These are phyloP conservation scores for Dictyophora rubrovolvata DNA, from an alignment of 768 basidiomycete species.

Conservation along the genomic window DNA sequence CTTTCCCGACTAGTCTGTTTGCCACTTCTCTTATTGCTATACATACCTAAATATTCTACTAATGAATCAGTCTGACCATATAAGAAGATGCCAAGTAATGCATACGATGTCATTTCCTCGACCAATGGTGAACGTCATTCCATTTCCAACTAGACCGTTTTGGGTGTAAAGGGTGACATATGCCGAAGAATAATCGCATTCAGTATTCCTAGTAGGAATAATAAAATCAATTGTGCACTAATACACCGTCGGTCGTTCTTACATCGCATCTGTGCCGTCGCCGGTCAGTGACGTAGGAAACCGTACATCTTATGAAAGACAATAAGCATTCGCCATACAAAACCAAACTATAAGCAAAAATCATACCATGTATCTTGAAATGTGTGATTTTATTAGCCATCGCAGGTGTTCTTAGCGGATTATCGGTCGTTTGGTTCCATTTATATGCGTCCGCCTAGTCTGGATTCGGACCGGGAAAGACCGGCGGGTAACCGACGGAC, in stretches of 20 bases:
- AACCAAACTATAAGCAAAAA: not conserved
- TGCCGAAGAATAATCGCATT: slow-evolving; percentile 93
- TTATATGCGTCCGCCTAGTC: not conserved
- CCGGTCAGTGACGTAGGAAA: slow-evolving; percentile 88
- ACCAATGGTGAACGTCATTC: slow-evolving; percentile 92
- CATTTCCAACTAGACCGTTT: slow-evolving; percentile 70
- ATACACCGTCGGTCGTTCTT: slow-evolving; percentile 14
- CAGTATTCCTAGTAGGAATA: slow-evolving; percentile 62
- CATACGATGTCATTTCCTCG: slow-evolving; percentile 87
- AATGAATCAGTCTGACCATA: not conserved
- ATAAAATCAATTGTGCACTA: not conserved
- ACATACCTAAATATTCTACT: slow-evolving; percentile 49
- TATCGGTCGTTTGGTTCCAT: not conserved
- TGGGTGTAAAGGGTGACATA: slow-evolving; percentile 69
- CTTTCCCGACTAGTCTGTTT: slow-evolving; percentile 70
- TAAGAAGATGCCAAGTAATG: not conserved
- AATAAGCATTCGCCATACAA: not conserved
- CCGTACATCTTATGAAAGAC: slow-evolving; percentile 58
- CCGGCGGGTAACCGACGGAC: not conserved
- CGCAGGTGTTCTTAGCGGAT: not conserved
- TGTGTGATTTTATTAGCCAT: slow-evolving; percentile 39
- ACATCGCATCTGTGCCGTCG: slow-evolving; percentile 94
- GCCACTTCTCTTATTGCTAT: slow-evolving; percentile 72
- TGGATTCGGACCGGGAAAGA: not conserved
- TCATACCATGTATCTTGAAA: slow-evolving; percentile 48